Percentiles rank a stretch among this genome's conserved stretches.
Evolutionary conservation across 495 filamentous ascomycete species (phyloP).

Genomic region (Neurospora tetraspora): DNA sequence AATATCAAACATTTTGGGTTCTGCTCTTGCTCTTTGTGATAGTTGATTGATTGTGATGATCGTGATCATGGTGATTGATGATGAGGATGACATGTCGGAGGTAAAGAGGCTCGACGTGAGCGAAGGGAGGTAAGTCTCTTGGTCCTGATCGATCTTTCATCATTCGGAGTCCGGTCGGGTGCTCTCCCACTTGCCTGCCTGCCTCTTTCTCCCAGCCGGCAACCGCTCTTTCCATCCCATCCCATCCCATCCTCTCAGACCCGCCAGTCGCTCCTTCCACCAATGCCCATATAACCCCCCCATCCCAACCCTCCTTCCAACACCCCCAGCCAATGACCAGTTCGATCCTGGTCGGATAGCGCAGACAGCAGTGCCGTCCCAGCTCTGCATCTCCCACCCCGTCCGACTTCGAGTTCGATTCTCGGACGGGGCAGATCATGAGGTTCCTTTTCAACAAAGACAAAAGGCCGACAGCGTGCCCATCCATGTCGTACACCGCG

Average conservation of each 20-base stretch:
- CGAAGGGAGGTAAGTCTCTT: too few species aligned
- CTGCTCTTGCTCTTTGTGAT: neutral
- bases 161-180: too few species aligned
- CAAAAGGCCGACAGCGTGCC: neutral
- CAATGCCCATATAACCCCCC: too few species aligned
- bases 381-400: neutral
- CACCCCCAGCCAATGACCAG: neutral
- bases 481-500: neutral
- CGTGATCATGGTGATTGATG: too few species aligned
- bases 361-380: neutral
- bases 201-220: neutral
- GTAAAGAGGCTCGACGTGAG: too few species aligned
- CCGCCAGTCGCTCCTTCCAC: too few species aligned
- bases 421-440: neutral
- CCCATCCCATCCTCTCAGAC: neutral
- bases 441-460: neutral
- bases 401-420: neutral
- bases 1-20: neutral
- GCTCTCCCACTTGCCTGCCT: too few species aligned
- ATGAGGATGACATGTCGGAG: neutral
- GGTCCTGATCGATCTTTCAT: too few species aligned
- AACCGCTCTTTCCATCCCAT: neutral
- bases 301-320: neutral
- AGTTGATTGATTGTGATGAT: too few species aligned
- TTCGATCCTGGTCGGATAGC: neutral